These are phyloP conservation scores for Hansenula lynferdii DNA, from an alignment of 1,139 yeast genomes.

Conservation along the genomic window DNA sequence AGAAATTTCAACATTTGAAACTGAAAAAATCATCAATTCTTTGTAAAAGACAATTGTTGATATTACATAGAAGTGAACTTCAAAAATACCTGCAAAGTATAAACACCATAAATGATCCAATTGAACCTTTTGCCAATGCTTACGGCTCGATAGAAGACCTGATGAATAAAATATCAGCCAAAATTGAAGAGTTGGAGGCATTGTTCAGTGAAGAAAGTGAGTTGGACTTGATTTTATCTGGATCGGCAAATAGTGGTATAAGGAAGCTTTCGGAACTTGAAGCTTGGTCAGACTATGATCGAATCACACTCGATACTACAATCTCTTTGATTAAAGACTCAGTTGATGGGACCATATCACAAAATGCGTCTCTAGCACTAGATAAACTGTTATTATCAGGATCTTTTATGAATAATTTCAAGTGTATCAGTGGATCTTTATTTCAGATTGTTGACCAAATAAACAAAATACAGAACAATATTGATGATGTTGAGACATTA, in stretches of 20 bases:
- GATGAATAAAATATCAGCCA: slow-evolving; percentile 25
- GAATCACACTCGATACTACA: slow-evolving; percentile 35
- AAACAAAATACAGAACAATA: slow-evolving; percentile 6
- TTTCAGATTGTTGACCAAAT: slow-evolving; percentile 13
- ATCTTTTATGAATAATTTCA: slow-evolving; percentile 16
- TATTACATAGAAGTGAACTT: slow-evolving; percentile 38
- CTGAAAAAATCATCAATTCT: slow-evolving; percentile 35
- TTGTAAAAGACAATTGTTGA: slow-evolving; percentile 52
- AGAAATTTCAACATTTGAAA: slow-evolving; percentile 42
- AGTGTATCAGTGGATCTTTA: slow-evolving; percentile 11
- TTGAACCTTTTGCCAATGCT: slow-evolving; percentile 10
- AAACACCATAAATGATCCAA: slow-evolving; percentile 9
- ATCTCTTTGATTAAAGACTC: slow-evolving; percentile 39
- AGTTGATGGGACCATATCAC: slow-evolving; percentile 48
- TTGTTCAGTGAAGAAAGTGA: slow-evolving; percentile 47
- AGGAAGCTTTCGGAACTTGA: slow-evolving; percentile 45
- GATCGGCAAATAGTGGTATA: slow-evolving; percentile 39
- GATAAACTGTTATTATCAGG: slow-evolving; percentile 29
- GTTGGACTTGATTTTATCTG: slow-evolving; percentile 41
- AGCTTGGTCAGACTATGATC: slow-evolving; percentile 47
- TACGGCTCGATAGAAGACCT: slow-evolving; percentile 12
- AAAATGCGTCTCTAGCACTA: slow-evolving; percentile 47
- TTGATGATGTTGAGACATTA: slow-evolving; percentile 6
- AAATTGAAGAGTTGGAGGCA: slow-evolving; percentile 46
- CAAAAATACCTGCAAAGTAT: slow-evolving; percentile 21